Evolutionary conservation across 345 rosid species (phyloP).

Genomic region (Dipteronia dyeriana): DNA sequence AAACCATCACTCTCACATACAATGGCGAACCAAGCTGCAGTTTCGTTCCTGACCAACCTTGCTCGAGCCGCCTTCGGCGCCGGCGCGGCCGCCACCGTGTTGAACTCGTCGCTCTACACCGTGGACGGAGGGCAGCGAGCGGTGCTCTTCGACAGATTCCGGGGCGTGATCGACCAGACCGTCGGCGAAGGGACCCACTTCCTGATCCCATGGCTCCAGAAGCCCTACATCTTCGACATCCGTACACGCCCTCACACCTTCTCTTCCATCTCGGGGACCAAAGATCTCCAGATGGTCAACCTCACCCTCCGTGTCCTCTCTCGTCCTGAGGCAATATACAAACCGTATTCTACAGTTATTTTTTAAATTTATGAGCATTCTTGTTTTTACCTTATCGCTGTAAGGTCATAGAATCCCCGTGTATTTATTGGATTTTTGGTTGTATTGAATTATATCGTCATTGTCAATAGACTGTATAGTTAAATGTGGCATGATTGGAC

Average conservation of each 20-base stretch:
- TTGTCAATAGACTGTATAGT: too few species aligned
- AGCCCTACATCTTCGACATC: constrained; percentile 79
- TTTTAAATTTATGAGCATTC: neutral
- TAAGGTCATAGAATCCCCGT: too few species aligned
- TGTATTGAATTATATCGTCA: too few species aligned
- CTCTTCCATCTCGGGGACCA: constrained; percentile 93
- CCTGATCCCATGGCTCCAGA: constrained; percentile 88
- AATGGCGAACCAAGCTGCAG: constrained; percentile 85
- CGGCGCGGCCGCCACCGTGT: constrained; percentile 64
- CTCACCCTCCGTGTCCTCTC: constrained; percentile 98
- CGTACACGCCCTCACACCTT: constrained; percentile 92
- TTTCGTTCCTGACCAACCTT: constrained; percentile 63
- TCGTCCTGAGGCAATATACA: constrained; percentile 64
- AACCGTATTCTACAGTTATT: neutral
- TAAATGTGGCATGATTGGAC: neutral
- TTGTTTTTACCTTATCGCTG: too few species aligned
- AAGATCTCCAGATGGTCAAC: constrained; percentile 99
- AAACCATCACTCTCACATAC: constrained; percentile 19
- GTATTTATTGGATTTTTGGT: too few species aligned
- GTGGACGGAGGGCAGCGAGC: constrained; percentile 99
- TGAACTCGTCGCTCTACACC: constrained; percentile 80
- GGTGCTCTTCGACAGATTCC: constrained; percentile 88
- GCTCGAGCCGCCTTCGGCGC: constrained; percentile 84
- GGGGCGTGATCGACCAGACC: constrained; percentile 81
- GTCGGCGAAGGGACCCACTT: constrained; percentile 95